phyloP scores from a whole-genome alignment of 345 rosid genomes.

The Salix exigua region DNA sequence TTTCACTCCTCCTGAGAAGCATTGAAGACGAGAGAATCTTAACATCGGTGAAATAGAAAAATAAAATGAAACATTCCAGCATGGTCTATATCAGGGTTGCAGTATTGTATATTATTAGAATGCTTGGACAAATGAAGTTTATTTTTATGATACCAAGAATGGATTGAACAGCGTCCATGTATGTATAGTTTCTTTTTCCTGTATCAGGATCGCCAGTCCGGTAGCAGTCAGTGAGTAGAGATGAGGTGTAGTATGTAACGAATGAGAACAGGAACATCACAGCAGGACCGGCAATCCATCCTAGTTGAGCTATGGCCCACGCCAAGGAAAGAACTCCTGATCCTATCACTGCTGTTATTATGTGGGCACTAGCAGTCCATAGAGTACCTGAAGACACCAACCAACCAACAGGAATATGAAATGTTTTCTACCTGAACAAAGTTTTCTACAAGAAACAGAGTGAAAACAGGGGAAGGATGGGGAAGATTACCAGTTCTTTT shows the following conservation, averaged over 20 bases:
- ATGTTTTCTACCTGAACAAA: background rate
- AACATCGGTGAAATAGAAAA: background rate
- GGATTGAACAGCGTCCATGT: conserved; percentile 39
- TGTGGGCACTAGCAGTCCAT: conserved; percentile 15
- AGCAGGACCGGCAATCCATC: conserved; percentile 23
- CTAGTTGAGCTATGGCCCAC: conserved; percentile 23
- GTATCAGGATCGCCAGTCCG: conserved; percentile 38
- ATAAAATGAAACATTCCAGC: background rate
- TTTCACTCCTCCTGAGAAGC: conserved; percentile 1
- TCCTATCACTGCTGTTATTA: conserved; percentile 27
- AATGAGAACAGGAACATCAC: conserved; percentile 8
- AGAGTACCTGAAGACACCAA: conserved; percentile 8
- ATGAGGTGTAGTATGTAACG: conserved; percentile 19
- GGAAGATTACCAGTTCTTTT: conserved; percentile 3
- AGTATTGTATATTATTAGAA: background rate
- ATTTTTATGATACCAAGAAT: conserved; percentile 32
- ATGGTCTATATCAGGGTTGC: background rate
- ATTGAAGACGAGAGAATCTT: background rate
- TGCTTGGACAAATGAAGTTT: background rate
- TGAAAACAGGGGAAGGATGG: background rate
- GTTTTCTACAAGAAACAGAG: background rate
- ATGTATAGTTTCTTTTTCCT: conserved; percentile 43
- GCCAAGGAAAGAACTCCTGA: conserved; percentile 23
- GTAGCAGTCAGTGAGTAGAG: conserved; percentile 37
- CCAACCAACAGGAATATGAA: background rate